Percentiles rank a stretch among this genome's conserved stretches.
Evolutionary conservation across 768 basidiomycete species (phyloP).

Genomic region (Hygrocybe punicea): DNA sequence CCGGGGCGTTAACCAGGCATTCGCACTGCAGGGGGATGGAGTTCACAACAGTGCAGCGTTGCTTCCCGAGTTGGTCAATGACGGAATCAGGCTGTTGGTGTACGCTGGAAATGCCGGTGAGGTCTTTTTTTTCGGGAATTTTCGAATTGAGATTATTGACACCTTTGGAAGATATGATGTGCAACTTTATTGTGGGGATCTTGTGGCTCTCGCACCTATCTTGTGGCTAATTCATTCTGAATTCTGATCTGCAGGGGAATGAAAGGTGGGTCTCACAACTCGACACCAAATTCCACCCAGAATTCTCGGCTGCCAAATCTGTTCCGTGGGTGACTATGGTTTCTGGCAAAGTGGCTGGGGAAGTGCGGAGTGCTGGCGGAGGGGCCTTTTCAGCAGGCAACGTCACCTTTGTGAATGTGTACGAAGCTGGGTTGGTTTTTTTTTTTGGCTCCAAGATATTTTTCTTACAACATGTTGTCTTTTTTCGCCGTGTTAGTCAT

Average conservation of each 20-base stretch:
- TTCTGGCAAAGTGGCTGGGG: slow-evolving; percentile 58
- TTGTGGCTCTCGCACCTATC: not conserved
- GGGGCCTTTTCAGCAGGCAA: slow-evolving; percentile 70
- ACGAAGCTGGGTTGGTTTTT: slow-evolving; percentile 70
- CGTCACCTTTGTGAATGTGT: slow-evolving; percentile 73
- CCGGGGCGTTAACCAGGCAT: slow-evolving; percentile 75
- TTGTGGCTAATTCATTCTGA: slow-evolving; percentile 1
- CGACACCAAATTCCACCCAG: slow-evolving; percentile 56
- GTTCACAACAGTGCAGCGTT: slow-evolving; percentile 79
- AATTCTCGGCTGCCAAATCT: slow-evolving; percentile 50
- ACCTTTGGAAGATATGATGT: slow-evolving; percentile 65
- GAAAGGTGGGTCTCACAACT: slow-evolving; percentile 70
- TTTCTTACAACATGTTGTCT: not conserved
- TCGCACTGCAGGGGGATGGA: slow-evolving; percentile 78
- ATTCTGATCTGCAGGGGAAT: slow-evolving; percentile 65
- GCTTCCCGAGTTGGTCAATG: slow-evolving; percentile 75
- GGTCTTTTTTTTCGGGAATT: slow-evolving; percentile 21
- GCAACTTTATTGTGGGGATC: slow-evolving; percentile 69
- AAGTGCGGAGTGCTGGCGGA: slow-evolving; percentile 67
- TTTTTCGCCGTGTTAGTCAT: slow-evolving; percentile 48
- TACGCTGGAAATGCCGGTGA: slow-evolving; percentile 84
- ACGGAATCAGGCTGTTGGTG: slow-evolving; percentile 79
- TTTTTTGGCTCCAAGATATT: not conserved
- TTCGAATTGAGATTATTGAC: slow-evolving; percentile 6
- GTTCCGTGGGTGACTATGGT: slow-evolving; percentile 55